These are phyloP conservation scores for Xylaria sp. DNA, from an alignment of 2,329 filamentous ascomycete species.

Conservation along the genomic window DNA sequence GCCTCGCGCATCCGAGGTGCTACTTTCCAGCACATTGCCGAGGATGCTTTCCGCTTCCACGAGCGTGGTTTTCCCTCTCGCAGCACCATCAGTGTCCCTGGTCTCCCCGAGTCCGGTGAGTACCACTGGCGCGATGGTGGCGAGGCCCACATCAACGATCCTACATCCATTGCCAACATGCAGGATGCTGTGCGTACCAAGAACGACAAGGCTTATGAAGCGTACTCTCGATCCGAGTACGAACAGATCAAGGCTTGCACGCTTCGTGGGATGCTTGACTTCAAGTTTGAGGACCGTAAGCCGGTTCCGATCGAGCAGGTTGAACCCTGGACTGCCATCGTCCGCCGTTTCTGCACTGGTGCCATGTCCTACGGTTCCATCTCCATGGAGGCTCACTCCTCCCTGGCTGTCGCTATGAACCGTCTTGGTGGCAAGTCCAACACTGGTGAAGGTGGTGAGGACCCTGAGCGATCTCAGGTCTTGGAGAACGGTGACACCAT, in stretches of 20 bases:
- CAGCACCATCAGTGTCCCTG: constrained; percentile 68
- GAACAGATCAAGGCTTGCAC: constrained; percentile 97
- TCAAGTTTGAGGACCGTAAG: constrained; percentile 82
- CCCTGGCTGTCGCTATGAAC: constrained; percentile 94
- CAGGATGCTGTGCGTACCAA: constrained; percentile 94
- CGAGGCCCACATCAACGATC: constrained; percentile 92
- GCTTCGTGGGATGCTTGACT: constrained; percentile 87
- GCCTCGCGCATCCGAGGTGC: constrained; percentile 91
- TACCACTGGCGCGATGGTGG: constrained; percentile 98
- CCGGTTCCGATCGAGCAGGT: constrained; percentile 94
- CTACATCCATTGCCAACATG: constrained; percentile 90
- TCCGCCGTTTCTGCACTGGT: constrained; percentile 91
- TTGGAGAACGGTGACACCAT: constrained; percentile 93
- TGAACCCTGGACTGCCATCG: constrained; percentile 96
- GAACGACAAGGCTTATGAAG: constrained; percentile 98
- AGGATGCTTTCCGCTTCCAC: constrained; percentile 91
- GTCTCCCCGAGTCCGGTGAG: constrained; percentile 86
- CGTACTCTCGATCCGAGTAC: constrained; percentile 87
- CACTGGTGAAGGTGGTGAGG: constrained; percentile 95
- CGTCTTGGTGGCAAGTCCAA: constrained; percentile 94
- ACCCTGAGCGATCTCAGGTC: constrained; percentile 80
- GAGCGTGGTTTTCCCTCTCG: constrained; percentile 86
- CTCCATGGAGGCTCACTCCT: constrained; percentile 97
- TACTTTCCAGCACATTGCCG: constrained; percentile 87
- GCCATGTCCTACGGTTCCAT: constrained; percentile 99